Evolutionary conservation across 441 rosid genomes (phyloP), one percentile per base, ranked within the genome.

Genomic region (Pelargonium australe): DNA sequence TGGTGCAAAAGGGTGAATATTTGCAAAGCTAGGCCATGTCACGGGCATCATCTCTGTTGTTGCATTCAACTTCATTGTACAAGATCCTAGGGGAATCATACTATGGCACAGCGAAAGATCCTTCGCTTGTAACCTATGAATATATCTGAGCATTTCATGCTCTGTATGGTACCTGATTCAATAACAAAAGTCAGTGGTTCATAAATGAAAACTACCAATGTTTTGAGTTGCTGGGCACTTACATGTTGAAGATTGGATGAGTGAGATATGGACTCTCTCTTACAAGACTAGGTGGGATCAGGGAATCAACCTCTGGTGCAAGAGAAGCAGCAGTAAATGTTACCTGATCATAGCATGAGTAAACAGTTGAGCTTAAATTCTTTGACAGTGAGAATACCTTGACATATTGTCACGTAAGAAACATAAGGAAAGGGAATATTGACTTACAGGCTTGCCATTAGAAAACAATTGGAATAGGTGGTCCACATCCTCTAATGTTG

Each of bases 101-200:
- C 97, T 88, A 78, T 95, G 99, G 89, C 99, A 94, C 76, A 91
- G 73, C 43, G 99, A 91, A 63, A 94, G 92, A 86, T 94, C 99
- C 81, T 87, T 91, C 16, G 92, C 83, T 77, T 86, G 86, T 68
- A 94, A 80, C 82, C 73, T 81, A 78, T 91, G 85, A 63, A 90
- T 81, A 77, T 89, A 90, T 68, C 97, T 85, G 63, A 94, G 96
- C 79, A 94, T 70, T 77, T 94, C 97, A 66, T 94, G 99, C 84
- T 94, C 96, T 0, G 97, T 87, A 70, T 91, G 97, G 80, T 86
- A 89, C 89, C 96, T 88, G 51, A 73, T 68, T 8, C 13, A 45
- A 12, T 62, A 55, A 64, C 43, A 53, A 77, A 25, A 70, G 75
- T 81, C 63, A 75, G 73, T 68, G 28, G 37, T 37, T 67, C 70